Evolutionary conservation across 2,329 filamentous ascomycete species (phyloP).

Genomic region (Fusarium napiforme): DNA sequence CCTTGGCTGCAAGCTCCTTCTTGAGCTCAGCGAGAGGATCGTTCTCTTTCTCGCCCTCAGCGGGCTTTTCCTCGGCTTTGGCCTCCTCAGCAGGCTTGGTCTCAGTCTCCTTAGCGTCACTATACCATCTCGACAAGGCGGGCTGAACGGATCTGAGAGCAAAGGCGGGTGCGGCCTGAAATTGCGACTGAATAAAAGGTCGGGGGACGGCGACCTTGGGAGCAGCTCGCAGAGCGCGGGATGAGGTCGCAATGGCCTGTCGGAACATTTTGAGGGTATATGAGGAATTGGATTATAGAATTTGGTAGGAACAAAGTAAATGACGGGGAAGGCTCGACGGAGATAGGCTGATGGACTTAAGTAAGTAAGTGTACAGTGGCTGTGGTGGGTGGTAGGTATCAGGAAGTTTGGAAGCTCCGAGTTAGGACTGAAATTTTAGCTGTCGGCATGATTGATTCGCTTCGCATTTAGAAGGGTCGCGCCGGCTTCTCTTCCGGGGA

Average conservation of each 20-base stretch:
- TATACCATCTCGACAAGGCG: constrained; percentile 58
- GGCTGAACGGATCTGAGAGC: constrained; percentile 53
- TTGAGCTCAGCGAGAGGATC: constrained; percentile 58
- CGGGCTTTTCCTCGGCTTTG: constrained; percentile 45
- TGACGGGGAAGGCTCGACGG: constrained; percentile 10
- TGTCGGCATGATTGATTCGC: constrained; percentile 39
- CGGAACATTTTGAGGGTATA: constrained; percentile 55
- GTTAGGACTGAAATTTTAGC: constrained; percentile 48
- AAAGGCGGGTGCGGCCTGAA: constrained; percentile 51
- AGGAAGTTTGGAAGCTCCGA: constrained; percentile 42
- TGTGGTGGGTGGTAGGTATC: constrained; percentile 33
- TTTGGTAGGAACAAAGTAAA: constrained; percentile 4
- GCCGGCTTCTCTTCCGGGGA: constrained; percentile 39
- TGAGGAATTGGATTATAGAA: constrained; percentile 6
- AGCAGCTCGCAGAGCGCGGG: constrained; percentile 57
- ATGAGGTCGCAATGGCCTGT: constrained; percentile 56
- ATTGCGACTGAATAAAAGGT: constrained; percentile 52
- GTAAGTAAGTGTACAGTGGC: constrained; percentile 35
- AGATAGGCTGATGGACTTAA: constrained; percentile 27
- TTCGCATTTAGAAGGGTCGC: constrained; percentile 33
- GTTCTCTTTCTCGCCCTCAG: constrained; percentile 44
- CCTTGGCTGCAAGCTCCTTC: constrained; percentile 64
- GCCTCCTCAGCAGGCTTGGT: constrained; percentile 46
- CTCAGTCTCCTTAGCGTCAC: constrained; percentile 56
- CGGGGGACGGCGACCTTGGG: constrained; percentile 51